Base-by-base conservation (phyloP, 2,329 filamentous ascomycete species). In the Claviceps africana region DNA sequence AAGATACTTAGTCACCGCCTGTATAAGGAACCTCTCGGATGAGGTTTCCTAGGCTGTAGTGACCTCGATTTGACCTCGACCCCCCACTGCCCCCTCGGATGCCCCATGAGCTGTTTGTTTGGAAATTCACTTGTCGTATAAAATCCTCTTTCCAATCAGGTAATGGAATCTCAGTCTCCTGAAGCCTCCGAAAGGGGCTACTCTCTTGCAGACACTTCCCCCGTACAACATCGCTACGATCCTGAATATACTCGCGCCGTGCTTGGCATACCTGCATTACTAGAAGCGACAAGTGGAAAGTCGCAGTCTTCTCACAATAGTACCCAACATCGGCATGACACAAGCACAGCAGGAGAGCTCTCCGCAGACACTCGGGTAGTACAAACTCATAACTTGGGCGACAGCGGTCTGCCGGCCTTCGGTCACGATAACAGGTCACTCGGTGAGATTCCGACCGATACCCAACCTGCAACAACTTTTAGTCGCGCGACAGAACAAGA, bases 211-310 rank as follows among this genome's bases (percentile, higher is more conserved):
- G 47, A 49, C 11, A 31, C 13, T n/a, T 35, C 33, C 13, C 8
- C 39, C 17, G 44, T 40, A 40, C 21, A 33, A 37, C 40, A 30
- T 21, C 42, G 10, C 35, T 35, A 40, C 22, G 30, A 53, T 45
- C n/a, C 42, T 30, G 44, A 52, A 39, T 22, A 48, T 11, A 45
- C 44, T 39, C 50, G 44, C 33, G 46, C 53, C 6, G 35, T 45
- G n/a, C 51, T 54, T 30, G 44, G 51, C 30, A 50, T 51, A 22
- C 31, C 44, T 33, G 48, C 51, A 43, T 47, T 53, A 33, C 21
- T 51, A 44, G 53, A 48, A 28, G 37, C 33, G 33, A 50, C 35
- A 28, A 42, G 35, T 44, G 28, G 28, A 10, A 40, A 28, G n/a
- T 15, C 37, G 37, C 50, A 42, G 30, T 30, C 13, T 39, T 25